Evolutionary conservation across 169 alveolate species (phyloP).

Genomic region (Plasmodium sp.): DNA sequence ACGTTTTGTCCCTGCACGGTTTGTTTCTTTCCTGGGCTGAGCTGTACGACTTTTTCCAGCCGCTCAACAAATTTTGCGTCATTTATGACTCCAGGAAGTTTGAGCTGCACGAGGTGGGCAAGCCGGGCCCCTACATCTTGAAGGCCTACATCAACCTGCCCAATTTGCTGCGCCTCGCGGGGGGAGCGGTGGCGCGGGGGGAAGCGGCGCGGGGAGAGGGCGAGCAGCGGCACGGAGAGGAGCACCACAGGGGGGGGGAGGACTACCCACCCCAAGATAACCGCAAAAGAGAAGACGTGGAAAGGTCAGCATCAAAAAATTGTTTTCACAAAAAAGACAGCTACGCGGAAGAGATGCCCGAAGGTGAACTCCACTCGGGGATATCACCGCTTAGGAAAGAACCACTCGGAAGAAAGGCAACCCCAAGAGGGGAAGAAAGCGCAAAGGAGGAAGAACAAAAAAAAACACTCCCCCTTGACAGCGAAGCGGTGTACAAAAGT

Average conservation of each 20-base stretch:
- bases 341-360: not conserved
- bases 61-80: constrained; percentile 43
- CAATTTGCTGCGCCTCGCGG: constrained; percentile 18
- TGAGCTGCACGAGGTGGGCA: not conserved
- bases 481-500: not conserved
- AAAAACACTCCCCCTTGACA: not conserved
- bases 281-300: not conserved
- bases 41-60: constrained; percentile 64
- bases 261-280: not conserved
- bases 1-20: constrained; percentile 15
- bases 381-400: not conserved
- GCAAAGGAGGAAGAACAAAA: not conserved
- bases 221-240: not conserved
- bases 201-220: not conserved
- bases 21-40: constrained; percentile 70
- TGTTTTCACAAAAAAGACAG: not conserved
- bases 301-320: not conserved
- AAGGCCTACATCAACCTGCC: constrained; percentile 48
- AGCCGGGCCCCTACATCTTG: constrained; percentile 44
- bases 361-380: not conserved
- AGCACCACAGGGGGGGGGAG: not conserved
- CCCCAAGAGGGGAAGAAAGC: not conserved
- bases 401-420: not conserved
- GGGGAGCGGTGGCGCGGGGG: not conserved
- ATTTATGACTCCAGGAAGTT: constrained; percentile 12